Conservation (phyloP, 2,329 filamentous ascomycete genomes). For the Aspergillus alliaceus region DNA sequence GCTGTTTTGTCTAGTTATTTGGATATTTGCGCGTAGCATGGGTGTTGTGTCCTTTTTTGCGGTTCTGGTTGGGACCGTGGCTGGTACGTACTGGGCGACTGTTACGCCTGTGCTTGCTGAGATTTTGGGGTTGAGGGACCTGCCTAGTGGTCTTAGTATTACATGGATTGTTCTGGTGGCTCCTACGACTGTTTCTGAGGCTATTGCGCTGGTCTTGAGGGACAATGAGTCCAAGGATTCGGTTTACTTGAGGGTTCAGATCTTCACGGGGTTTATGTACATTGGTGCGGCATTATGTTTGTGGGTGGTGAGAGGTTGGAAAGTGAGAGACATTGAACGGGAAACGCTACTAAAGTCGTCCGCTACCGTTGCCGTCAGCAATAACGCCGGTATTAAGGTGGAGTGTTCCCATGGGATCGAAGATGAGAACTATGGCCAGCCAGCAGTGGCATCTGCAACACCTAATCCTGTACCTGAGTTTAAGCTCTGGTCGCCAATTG, state of each 20-base stretch:
- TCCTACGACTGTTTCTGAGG: constrained; percentile 48
- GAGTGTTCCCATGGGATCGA: not conserved
- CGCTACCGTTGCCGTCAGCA: not conserved
- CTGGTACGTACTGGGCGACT: constrained; percentile 61
- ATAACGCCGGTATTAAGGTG: not conserved
- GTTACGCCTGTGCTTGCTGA: constrained; percentile 61
- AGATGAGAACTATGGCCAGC: constrained; percentile 13
- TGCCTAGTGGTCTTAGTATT: constrained; percentile 58
- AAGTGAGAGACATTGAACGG: constrained; percentile 33
- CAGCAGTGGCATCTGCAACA: constrained; percentile 5
- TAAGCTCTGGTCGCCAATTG: constrained; percentile 28
- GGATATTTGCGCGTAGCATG: constrained; percentile 60
- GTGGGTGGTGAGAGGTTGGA: constrained; percentile 42
- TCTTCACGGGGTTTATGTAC: constrained; percentile 64
- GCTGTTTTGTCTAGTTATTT: constrained; percentile 60
- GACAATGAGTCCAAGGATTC: constrained; percentile 31
- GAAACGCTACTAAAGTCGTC: constrained; percentile 13
- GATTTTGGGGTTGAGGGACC: constrained; percentile 59
- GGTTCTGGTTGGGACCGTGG: constrained; percentile 57
- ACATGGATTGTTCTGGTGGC: constrained; percentile 61
- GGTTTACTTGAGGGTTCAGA: constrained; percentile 42
- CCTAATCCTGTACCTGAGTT: not conserved
- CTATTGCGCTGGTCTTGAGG: constrained; percentile 61
- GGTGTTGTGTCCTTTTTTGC: constrained; percentile 61
- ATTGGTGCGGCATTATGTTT: constrained; percentile 53